phyloP scores from a whole-genome alignment of 805 yeast genomes.

The Nadsonia fulvescens region DNA sequence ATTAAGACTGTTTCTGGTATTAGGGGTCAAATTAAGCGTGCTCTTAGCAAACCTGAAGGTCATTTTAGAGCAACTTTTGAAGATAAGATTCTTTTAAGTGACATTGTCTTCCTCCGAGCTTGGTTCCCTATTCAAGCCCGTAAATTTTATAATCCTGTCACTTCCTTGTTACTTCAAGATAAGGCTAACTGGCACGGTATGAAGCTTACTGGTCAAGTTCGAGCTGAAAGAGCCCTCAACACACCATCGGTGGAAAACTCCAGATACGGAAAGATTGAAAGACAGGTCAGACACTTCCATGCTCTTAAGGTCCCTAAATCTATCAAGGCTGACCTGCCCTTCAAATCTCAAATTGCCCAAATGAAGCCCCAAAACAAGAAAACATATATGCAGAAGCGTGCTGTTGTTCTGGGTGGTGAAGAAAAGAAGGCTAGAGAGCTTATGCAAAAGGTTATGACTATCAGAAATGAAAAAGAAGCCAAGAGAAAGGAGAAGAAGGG shows the following conservation, averaged over 20 bases:
- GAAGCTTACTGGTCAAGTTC: slow-evolving; percentile 85
- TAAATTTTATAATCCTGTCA: slow-evolving; percentile 88
- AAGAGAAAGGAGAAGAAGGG: slow-evolving; percentile 57
- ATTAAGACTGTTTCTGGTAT: slow-evolving; percentile 94
- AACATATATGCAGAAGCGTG: slow-evolving; percentile 76
- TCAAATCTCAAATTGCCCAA: slow-evolving; percentile 73
- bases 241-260: slow-evolving; percentile 42
- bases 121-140: slow-evolving; percentile 93
- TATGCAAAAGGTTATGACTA: slow-evolving; percentile 71
- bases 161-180: slow-evolving; percentile 61
- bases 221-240: slow-evolving; percentile 52
- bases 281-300: slow-evolving; percentile 71
- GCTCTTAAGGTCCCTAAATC: slow-evolving; percentile 73
- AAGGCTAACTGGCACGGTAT: slow-evolving; percentile 91
- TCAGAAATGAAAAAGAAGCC: slow-evolving; percentile 70
- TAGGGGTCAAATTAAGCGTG: slow-evolving; percentile 93
- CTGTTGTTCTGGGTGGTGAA: slow-evolving; percentile 81
- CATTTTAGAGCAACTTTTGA: slow-evolving; percentile 92
- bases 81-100: slow-evolving; percentile 73
- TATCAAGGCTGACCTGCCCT: slow-evolving; percentile 65
- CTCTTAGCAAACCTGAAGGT: slow-evolving; percentile 87
- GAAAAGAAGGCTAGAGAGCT: slow-evolving; percentile 86
- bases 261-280: slow-evolving; percentile 53
- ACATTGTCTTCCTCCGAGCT: slow-evolving; percentile 74
- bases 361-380: slow-evolving; percentile 64